Evolutionary conservation across 331 rosid genomes (phyloP).

Genomic region (Stylosanthes scabra): DNA sequence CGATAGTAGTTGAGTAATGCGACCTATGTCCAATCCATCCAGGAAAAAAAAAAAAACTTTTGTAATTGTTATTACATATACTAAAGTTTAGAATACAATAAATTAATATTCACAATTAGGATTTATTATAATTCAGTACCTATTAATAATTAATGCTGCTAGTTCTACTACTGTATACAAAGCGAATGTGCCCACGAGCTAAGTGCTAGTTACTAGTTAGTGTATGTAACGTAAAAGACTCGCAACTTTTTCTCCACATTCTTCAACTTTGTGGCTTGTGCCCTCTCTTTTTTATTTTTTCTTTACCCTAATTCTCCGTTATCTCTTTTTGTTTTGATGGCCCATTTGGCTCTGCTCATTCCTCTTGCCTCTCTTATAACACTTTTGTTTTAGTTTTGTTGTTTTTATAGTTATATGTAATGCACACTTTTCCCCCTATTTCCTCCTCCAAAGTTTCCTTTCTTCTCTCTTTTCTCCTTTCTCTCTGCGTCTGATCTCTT

Average conservation of each 20-base stretch:
- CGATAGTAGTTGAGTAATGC: too few species aligned
- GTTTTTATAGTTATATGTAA: constrained; percentile 5
- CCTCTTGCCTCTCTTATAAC: constrained; percentile 51
- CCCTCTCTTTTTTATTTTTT: constrained; percentile 16
- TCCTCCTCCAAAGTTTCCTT: constrained; percentile 33
- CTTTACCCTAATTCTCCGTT: neutral
- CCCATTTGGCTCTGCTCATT: constrained; percentile 42
- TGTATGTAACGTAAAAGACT: constrained; percentile 59
- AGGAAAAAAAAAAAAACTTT: too few species aligned
- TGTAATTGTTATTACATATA: neutral
- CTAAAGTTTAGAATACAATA: too few species aligned
- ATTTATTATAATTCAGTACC: too few species aligned
- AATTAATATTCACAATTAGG: too few species aligned
- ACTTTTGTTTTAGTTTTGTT: constrained; percentile 36
- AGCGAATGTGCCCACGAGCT: constrained; percentile 70
- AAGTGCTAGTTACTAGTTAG: constrained; percentile 50
- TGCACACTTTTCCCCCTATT: constrained; percentile 34
- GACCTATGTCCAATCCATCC: too few species aligned
- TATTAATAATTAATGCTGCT: too few species aligned
- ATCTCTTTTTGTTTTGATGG: constrained; percentile 32
- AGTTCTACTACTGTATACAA: neutral
- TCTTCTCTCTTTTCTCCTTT: constrained; percentile 36
- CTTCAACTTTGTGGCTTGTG: constrained; percentile 35
- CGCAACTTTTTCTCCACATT: constrained; percentile 50
- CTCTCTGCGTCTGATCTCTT: constrained; percentile 11